Conservation (phyloP, 306 rosid genomes). For the Alnus rubra region DNA sequence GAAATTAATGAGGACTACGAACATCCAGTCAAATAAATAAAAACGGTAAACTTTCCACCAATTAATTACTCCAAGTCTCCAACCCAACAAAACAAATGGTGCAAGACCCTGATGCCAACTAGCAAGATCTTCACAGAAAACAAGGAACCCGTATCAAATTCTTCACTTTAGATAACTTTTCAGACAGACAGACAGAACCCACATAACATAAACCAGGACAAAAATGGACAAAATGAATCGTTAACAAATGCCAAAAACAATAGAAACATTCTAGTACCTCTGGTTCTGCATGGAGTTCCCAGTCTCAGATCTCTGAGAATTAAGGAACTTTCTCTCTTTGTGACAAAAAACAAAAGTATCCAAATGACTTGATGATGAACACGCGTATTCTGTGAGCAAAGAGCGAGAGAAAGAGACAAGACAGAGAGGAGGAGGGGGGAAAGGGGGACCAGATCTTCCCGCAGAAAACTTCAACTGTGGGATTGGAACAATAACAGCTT, state of each 20-base stretch:
- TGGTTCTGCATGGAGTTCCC: constrained; percentile 45
- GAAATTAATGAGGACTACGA: constrained; percentile 2
- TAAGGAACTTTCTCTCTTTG: constrained; percentile 20
- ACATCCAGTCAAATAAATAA: constrained; percentile 22
- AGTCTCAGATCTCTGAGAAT: constrained; percentile 25
- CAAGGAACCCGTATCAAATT: constrained; percentile 3
- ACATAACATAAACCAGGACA: neutral
- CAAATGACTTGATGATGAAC: constrained; percentile 23
- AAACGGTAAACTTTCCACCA: constrained; percentile 13
- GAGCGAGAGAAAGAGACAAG: constrained; percentile 29
- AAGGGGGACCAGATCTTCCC: constrained; percentile 36
- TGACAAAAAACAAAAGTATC: neutral
- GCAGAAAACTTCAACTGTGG: constrained; percentile 23
- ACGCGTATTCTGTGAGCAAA: constrained; percentile 26
- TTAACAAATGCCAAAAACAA: constrained; percentile 14
- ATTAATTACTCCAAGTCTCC: constrained; percentile 16
- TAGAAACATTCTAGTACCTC: constrained; percentile 34
- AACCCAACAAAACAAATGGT: constrained; percentile 28
- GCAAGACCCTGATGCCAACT: constrained; percentile 23
- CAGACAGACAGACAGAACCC: neutral
- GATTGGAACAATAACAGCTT: neutral
- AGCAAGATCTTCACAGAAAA: constrained; percentile 13
- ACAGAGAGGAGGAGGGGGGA: constrained; percentile 18
- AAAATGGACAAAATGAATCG: constrained; percentile 8
- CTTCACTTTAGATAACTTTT: constrained; percentile 11